Conservation (phyloP, 1,284 basidiomycete genomes). For the Inonotus hispidus region DNA sequence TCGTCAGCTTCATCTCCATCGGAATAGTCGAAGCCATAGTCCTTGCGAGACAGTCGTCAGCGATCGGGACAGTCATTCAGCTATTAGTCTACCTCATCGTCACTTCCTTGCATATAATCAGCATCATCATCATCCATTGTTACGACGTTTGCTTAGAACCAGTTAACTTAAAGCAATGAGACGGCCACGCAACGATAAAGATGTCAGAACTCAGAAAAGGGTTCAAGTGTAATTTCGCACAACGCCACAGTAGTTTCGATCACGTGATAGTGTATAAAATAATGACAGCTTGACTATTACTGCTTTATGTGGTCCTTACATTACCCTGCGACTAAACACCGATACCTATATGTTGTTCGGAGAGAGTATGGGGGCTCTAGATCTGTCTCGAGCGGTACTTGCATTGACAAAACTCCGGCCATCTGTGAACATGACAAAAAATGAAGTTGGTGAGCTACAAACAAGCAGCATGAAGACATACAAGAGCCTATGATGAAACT, state of each 20-base stretch:
- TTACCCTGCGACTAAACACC: no score
- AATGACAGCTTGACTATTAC: no score
- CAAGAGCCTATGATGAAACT: not conserved
- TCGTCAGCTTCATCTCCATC: constrained; percentile 82
- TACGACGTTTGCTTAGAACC: not conserved
- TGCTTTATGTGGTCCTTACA: no score
- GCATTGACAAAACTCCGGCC: no score
- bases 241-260: no score
- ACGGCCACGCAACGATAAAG: not conserved
- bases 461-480: not conserved
- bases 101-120: constrained; percentile 83
- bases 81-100: constrained; percentile 56
- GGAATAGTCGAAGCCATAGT: constrained; percentile 97
- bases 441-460: not conserved
- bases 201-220: not conserved
- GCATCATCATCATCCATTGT: constrained; percentile 84
- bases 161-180: not conserved
- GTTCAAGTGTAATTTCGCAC: no score
- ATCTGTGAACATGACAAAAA: no score
- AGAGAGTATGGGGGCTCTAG: no score
- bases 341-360: no score
- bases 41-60: constrained; percentile 41
- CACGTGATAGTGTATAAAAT: no score
- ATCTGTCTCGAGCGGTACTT: no score
- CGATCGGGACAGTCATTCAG: constrained; percentile 13